Evolutionary conservation across 768 basidiomycete genomes (phyloP), one percentile per base, ranked within the genome.

Genomic region (Calvatia gigantea): DNA sequence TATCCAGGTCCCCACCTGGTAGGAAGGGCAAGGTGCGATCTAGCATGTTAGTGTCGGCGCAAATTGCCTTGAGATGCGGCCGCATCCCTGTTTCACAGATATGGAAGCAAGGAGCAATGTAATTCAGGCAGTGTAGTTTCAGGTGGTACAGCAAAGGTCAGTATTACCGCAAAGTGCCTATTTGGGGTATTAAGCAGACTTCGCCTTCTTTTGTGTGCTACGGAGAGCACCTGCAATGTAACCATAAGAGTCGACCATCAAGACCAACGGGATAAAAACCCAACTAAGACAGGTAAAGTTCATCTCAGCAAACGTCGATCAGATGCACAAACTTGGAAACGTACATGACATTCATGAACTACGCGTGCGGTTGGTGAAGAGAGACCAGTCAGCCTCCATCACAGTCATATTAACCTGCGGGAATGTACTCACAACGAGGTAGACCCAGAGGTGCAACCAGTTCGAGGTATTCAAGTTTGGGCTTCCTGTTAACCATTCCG

Each of bases 291-390:
- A 54, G 51, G 59, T 38, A 45, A n/a, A n/a, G n/a, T 8, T 51
- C 11, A 29, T 23, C 21, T 50, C 53, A 47, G 45, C 7, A 6
- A 25, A 31, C 39, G 21, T 15, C 19, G 31, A 29, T 14, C 11
- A 2, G 6, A 41, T 32, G 11, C 12, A 23, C 4, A 48, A 31
- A 17, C n/a, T 33, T 45, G 31, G 21, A 6, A 21, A 73, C 85
- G 68, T 65, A 90, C 88, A 92, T 82, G 47, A 78, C 56, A 62
- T 92, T 92, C 88, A 92, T 89, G 65, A 91, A 83, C 89, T 92
- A 60, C 4, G 54, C 21, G 56, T 54, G 9, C 29, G 25, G 1
- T 1, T 7, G 48, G 38, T n/a, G n/a, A n/a, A n/a, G n/a, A n/a
- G n/a, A n/a, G n/a, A 28, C 57, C 23, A 55, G 49, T 29, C 17